Evolutionary conservation across 2,329 filamentous ascomycete genomes (phyloP).

Genomic region (Alternaria alternata): DNA sequence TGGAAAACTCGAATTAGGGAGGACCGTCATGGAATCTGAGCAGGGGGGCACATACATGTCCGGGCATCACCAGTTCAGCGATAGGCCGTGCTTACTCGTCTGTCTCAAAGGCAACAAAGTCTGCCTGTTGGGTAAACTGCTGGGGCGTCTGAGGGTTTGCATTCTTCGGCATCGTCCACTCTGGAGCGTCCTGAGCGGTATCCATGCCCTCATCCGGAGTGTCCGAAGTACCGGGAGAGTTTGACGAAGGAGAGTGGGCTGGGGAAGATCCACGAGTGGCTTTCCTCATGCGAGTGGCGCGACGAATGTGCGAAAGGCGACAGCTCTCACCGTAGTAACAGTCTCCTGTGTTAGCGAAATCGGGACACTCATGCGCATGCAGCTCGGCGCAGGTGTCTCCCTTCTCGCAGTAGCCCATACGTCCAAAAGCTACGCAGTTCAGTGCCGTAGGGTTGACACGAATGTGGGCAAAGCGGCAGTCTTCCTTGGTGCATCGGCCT

Average conservation of each 20-base stretch:
- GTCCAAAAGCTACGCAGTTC: slow-evolving; percentile 85
- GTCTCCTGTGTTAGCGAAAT: slow-evolving; percentile 88
- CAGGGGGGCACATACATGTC: slow-evolving; percentile 26
- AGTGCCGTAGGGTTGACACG: slow-evolving; percentile 77
- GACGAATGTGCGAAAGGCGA: slow-evolving; percentile 83
- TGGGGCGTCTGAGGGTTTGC: slow-evolving; percentile 16
- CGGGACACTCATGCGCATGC: slow-evolving; percentile 92
- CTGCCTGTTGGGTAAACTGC: slow-evolving; percentile 41
- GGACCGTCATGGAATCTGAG: slow-evolving; percentile 3
- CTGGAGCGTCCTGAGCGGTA: slow-evolving; percentile 7
- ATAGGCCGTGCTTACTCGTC: slow-evolving; percentile 20
- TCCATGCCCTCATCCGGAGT: slow-evolving; percentile 19
- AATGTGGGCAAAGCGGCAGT: slow-evolving; percentile 88
- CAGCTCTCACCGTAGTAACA: slow-evolving; percentile 80
- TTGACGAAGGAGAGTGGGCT: slow-evolving; percentile 8
- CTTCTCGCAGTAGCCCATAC: slow-evolving; percentile 86
- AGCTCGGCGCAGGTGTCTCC: slow-evolving; percentile 79
- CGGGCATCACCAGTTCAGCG: slow-evolving; percentile 4
- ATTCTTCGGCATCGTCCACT: slow-evolving; percentile 5
- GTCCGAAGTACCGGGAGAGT: slow-evolving; percentile 8
- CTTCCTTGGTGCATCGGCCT: slow-evolving; percentile 85
- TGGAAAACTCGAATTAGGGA: slow-evolving; percentile 24
- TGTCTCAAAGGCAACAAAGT: slow-evolving; percentile 39
- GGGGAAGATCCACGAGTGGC: slow-evolving; percentile 23
- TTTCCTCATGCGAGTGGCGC: slow-evolving; percentile 40